Percentiles rank a stretch among this genome's conserved stretches.
Conservation (phyloP, 257 asterid species). For the Solanum chaucha region DNA sequence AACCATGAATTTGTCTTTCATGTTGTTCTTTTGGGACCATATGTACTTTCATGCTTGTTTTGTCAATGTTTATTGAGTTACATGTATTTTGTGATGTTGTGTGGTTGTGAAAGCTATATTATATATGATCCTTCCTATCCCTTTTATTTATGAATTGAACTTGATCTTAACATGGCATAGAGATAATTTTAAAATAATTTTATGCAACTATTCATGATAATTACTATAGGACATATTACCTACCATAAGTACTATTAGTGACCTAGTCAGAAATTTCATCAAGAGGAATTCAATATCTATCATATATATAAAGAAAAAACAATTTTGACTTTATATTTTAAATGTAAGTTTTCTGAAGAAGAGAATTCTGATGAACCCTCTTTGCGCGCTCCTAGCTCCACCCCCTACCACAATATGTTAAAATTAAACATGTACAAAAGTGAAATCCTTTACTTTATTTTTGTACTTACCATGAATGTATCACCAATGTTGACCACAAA, state of each 20-base stretch:
- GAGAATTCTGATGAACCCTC: not conserved
- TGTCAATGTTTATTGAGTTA: not conserved
- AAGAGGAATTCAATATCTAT: too few species aligned
- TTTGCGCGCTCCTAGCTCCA: not conserved
- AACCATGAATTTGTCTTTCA: not conserved
- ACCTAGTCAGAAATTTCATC: too few species aligned
- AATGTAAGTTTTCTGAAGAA: not conserved
- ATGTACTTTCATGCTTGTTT: not conserved
- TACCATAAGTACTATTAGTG: too few species aligned
- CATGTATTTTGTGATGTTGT: not conserved
- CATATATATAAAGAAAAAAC: not conserved
- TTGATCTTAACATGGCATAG: not conserved
- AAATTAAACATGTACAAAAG: not conserved
- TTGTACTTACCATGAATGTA: constrained; percentile 52
- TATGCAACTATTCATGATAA: not conserved
- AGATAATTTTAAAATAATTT: not conserved
- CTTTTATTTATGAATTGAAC: not conserved
- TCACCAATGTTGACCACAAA: constrained; percentile 86
- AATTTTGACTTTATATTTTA: not conserved
- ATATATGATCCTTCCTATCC: not conserved
- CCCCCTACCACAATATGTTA: not conserved
- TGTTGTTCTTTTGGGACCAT: not conserved
- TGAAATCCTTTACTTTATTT: not conserved
- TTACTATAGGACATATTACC: not conserved
- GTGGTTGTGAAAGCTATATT: not conserved